Conservation (phyloP, 345 rosid species). For the Lagerstroemia speciosa region DNA sequence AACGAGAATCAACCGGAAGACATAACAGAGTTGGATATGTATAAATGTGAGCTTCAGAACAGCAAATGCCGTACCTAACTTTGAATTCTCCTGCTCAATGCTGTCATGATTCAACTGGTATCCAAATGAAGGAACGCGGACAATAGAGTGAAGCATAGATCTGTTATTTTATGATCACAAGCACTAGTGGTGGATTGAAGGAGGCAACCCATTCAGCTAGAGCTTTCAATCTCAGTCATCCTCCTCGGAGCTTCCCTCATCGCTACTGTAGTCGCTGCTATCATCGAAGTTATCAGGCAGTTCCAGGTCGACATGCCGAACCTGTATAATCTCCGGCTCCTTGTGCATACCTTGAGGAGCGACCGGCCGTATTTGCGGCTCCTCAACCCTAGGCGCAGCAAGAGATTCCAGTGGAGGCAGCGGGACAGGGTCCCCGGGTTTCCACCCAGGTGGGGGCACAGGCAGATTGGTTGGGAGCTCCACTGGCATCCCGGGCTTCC, state of each 20-base stretch:
- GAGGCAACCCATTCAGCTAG: background rate
- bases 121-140: background rate
- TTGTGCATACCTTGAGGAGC: conserved; percentile 50
- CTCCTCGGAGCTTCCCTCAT: conserved; percentile 19
- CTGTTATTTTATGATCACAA: background rate
- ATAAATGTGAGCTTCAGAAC: background rate
- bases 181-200: background rate
- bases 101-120: background rate
- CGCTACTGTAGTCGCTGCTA: conserved; percentile 53
- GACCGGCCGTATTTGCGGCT: conserved; percentile 36
- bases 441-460: conserved; percentile 84
- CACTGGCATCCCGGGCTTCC: conserved; percentile 98
- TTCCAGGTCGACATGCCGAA: conserved; percentile 78
- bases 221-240: conserved; percentile 11
- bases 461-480: conserved; percentile 64
- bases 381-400: conserved; percentile 37
- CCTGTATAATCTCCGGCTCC: conserved; percentile 66
- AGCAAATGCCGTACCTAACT: background rate
- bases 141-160: background rate
- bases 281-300: conserved; percentile 60
- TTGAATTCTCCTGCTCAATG: background rate
- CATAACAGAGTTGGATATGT: background rate
- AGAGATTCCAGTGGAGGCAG: conserved; percentile 61
- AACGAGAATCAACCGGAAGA: no score
- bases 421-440: conserved; percentile 78